Base-by-base conservation (phyloP, 257 asterid genomes). In the Solanum clarkiae region DNA sequence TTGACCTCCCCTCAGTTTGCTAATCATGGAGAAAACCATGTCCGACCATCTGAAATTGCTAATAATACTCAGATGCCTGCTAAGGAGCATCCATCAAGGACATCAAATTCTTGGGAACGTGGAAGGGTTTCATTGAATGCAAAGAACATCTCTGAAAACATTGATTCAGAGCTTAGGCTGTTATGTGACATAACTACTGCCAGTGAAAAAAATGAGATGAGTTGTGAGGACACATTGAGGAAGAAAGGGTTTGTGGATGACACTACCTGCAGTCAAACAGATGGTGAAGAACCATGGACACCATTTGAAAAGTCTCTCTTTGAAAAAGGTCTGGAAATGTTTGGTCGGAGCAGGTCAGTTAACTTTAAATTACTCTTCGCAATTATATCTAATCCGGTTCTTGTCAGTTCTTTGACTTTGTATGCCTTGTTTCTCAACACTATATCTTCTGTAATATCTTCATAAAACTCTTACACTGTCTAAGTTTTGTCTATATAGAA, bases 301-400 rank as follows among this genome's bases (percentile, higher is more conserved):
- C 94, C 97, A 45, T 87, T 95, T 90, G 99, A 97, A 83, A 94
- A 92, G 89, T 92, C 96, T 80, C 93, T 97, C 49, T 97, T 90
- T 90, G 98, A 95, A 80, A 94, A 95, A 92, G 99, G 99, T 56
- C 65, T 94, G 47, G 95, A 90, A 91, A 94, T 97, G 59, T 97
- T 95, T 92, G 99, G 97, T 60, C 90, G 88, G 84, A 94, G 91
- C 97, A 95, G 99, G 99, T 97, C 80, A 86, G 92, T 83, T 13
- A 84, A 63, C 26, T 51, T 53, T 77, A 84, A 60, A 81, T 84
- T 69, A 49, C 36, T 79, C 42, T 90, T 55, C 86, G 59, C 84
- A 83, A 56, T 16, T 49, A 55, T 75, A 60, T 83, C 20, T 54
- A 75, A 65, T 32, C 79, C 11, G 79, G 74, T 16, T 36, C 32